phyloP scores from a whole-genome alignment of 176 grass and related monocot species.

The Rhynchospora tenuis region DNA sequence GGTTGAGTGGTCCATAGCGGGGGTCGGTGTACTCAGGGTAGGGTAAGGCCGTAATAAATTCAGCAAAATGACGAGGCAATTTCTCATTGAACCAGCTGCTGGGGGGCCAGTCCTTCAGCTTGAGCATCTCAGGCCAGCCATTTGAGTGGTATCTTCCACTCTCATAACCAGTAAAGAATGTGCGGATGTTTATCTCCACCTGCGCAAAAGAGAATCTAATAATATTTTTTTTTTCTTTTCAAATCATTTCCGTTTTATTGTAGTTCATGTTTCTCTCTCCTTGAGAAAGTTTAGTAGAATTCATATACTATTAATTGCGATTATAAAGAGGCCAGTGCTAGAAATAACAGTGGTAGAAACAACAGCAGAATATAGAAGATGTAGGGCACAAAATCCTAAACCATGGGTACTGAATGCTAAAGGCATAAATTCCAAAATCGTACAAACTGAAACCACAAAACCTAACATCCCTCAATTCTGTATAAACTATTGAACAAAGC shows the following conservation, averaged over 20 bases:
- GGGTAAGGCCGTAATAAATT: slow-evolving; percentile 72
- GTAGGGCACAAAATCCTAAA: background rate
- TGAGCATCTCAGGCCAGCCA: slow-evolving; percentile 62
- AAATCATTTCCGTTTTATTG: background rate
- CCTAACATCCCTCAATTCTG: background rate
- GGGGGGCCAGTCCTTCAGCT: slow-evolving; percentile 74
- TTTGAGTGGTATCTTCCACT: slow-evolving; percentile 33
- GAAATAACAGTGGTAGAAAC: background rate
- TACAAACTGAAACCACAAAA: background rate
- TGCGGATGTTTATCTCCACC: slow-evolving; percentile 67
- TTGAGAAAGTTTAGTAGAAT: background rate
- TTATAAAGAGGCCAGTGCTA: background rate
- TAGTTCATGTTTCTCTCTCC: background rate
- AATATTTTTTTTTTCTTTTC: background rate
- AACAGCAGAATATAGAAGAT: background rate
- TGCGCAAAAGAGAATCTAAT: slow-evolving; percentile 11
- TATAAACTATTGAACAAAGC: background rate
- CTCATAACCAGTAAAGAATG: slow-evolving; percentile 50
- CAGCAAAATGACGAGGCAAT: slow-evolving; percentile 71
- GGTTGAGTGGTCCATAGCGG: slow-evolving; percentile 67
- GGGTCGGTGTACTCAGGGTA: slow-evolving; percentile 88
- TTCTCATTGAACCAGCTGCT: slow-evolving; percentile 64
- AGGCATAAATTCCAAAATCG: background rate
- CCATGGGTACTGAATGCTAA: background rate
- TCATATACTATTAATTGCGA: background rate